phyloP scores from a whole-genome alignment of 768 basidiomycete species.

The Tephrocybe sp. region DNA sequence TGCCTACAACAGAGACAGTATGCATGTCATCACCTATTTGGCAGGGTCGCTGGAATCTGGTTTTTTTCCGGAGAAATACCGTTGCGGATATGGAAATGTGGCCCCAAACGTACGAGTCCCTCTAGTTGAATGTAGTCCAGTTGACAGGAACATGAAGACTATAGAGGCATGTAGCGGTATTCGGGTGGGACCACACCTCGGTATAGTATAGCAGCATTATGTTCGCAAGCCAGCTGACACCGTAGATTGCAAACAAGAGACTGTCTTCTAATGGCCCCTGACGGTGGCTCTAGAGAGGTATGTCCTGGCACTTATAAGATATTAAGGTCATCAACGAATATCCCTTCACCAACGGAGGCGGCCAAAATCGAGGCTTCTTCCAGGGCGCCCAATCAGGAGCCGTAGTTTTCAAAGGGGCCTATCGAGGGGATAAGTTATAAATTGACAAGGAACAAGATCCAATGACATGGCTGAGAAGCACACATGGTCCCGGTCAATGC shows the following conservation, averaged over 20 bases:
- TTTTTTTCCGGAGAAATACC: conserved; percentile 5
- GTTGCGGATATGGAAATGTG: conserved; percentile 12
- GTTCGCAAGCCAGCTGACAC: conserved; percentile 5
- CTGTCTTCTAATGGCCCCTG: conserved; percentile 4
- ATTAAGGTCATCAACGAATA: neutral
- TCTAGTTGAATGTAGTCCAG: conserved; percentile 1
- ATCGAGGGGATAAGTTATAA: neutral
- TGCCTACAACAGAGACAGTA: neutral
- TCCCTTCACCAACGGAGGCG: conserved; percentile 9
- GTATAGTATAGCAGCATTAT: conserved; percentile 2
- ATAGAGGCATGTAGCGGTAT: neutral
- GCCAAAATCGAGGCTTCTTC: conserved; percentile 11
- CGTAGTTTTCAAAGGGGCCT: no score
- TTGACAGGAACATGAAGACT: conserved; percentile 1
- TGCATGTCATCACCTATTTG: conserved; percentile 14
- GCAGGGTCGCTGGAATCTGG: conserved; percentile 10
- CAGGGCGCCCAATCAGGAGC: conserved; percentile 10
- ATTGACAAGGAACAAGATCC: conserved; percentile 13
- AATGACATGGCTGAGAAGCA: conserved; percentile 5
- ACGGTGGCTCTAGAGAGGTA: conserved; percentile 7
- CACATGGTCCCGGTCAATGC: conserved; percentile 14
- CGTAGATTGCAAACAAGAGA: neutral
- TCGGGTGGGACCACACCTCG: conserved; percentile 6
- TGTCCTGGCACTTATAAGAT: neutral
- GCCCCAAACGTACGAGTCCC: conserved; percentile 5